phyloP scores from a whole-genome alignment of 345 rosid species.

The Boechera retrofracta region DNA sequence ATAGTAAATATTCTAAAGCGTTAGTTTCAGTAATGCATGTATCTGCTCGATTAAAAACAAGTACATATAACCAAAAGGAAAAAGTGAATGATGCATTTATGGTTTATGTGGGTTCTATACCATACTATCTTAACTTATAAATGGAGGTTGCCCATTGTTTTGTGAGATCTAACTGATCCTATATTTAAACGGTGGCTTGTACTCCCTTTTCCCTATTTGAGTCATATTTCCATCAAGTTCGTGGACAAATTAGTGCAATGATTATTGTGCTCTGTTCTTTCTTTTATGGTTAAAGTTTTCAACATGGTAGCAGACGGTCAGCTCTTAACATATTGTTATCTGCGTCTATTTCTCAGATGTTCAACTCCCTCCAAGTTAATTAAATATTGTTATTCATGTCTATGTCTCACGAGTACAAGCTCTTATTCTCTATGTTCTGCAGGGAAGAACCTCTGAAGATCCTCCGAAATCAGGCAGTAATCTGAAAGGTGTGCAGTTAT shows the following conservation, averaged over 20 bases:
- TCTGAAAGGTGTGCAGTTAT: constrained; percentile 51
- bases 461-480: constrained; percentile 43
- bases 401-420: constrained; percentile 9
- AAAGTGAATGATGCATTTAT: not conserved
- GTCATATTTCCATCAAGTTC: constrained; percentile 10
- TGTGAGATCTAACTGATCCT: not conserved
- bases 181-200: not conserved
- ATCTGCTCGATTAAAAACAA: not conserved
- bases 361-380: not conserved
- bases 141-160: not conserved
- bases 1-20: not conserved
- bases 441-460: constrained; percentile 50
- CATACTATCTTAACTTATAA: not conserved
- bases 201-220: not conserved
- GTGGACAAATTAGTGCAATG: not conserved
- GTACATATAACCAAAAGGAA: constrained; percentile 3
- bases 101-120: no score
- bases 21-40: no score
- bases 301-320: constrained; percentile 5
- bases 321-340: constrained; percentile 8
- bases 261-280: not conserved
- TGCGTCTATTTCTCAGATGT: not conserved
- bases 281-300: constrained; percentile 6
- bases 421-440: constrained; percentile 46
- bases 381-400: constrained; percentile 5